Evolutionary conservation across 2,329 filamentous ascomycete genomes (phyloP), one percentile per base, ranked within the genome.

Genomic region (Hymenoscyphus albidus): DNA sequence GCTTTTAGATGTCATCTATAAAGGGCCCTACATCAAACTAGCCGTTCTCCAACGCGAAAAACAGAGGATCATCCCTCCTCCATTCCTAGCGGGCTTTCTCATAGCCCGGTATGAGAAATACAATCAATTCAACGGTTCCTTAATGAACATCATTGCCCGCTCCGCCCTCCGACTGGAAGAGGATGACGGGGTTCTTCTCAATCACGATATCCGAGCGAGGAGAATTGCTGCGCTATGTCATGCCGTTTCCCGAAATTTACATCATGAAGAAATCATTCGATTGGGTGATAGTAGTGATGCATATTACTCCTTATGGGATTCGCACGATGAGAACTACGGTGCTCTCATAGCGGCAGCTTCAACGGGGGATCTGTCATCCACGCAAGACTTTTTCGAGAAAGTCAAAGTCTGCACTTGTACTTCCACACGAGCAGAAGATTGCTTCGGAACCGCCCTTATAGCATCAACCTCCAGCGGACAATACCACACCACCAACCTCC

Each of bases 161-260:
- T 39, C 58, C 27, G 58, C 27, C 14, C 18, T 13, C 2, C 38
- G 22, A 12, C 58, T 59, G 5, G 32, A 59, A 27, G 38, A 42
- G 7, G 48, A 51, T 59, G 57, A 40, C 27, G 58, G 58, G 22
- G 58, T 59, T 27, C 38, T 42, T 16, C 58, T 59, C 5, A 59
- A 59, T 22, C 16, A 18, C 18, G n/a, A 16, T 3, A 13, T 42
- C 42, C 58, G 58, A 22, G 32, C 6, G 22, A 39, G 16, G 1
- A n/a, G 58, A 27, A 42, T 59, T 35, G 9, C 32, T 2, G 58
- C 58, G 2, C 58, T 59, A 4, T 59, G 58, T 40, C 35, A 44
- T 3, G 38, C 58, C 38, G 35, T 59, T 22, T n/a, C 58, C 5
- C 14, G 38, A 7, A 39, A 42, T 16, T 14, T 35, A 9, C 16